Evolutionary conservation across 2,329 filamentous ascomycete genomes (phyloP).

Genomic region (Diaporthe sp.): DNA sequence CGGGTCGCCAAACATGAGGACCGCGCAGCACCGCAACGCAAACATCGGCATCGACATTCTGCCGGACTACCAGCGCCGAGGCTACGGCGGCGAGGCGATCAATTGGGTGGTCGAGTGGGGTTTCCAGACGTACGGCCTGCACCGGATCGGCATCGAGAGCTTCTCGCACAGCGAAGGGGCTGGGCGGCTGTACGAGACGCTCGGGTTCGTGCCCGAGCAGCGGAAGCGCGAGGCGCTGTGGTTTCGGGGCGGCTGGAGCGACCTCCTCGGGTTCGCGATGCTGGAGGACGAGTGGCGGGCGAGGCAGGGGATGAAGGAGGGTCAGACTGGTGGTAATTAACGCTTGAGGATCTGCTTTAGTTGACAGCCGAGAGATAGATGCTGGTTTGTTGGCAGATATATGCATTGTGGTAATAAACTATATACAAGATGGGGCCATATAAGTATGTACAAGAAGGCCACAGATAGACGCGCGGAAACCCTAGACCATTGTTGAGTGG

Average conservation of each 20-base stretch:
- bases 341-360: neutral
- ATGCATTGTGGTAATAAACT: neutral
- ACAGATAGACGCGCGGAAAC: neutral
- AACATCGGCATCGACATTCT: conserved; percentile 48
- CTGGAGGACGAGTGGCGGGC: conserved; percentile 37
- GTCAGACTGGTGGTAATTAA: neutral
- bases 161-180: conserved; percentile 48
- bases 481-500: neutral
- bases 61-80: conserved; percentile 43
- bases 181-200: conserved; percentile 44
- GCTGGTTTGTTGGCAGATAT: no score
- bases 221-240: conserved; percentile 52
- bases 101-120: conserved; percentile 49
- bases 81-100: conserved; percentile 52
- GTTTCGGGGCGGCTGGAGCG: conserved; percentile 49
- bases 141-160: conserved; percentile 47
- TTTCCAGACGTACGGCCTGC: conserved; percentile 48
- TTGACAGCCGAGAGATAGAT: no score
- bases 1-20: neutral
- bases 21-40: conserved; percentile 53
- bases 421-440: neutral
- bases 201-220: conserved; percentile 54
- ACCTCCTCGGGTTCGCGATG: conserved; percentile 46
- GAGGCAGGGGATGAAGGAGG: neutral
- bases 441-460: conserved; percentile 17